Base-by-base conservation (phyloP, 108 stramenopile genomes). In the Schizochytrium sp. region DNA sequence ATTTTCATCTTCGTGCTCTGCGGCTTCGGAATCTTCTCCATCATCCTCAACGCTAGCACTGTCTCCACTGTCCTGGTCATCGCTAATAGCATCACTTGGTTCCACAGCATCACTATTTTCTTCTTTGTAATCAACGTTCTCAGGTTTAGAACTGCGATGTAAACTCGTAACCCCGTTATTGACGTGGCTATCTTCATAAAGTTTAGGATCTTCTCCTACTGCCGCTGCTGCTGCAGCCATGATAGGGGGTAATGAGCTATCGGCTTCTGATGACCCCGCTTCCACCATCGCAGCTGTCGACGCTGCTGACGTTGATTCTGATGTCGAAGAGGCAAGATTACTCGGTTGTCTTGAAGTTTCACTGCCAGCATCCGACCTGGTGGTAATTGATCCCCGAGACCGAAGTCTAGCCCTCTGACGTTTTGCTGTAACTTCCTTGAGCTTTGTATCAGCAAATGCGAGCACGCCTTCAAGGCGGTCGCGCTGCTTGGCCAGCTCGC, bases 391-490 rank as follows among this genome's bases (percentile, higher is more conserved):
- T 0, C 64, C 64, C 5, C 64, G 64, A 7, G 64, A 69, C 64
- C 64, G 64, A 1, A 44, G 10, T 38, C 64, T 38, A 60, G 19
- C 19, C 10, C 64, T 38, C 64, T 12, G 8, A 44, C 64, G 64
- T 44, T 69, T 69, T 8, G 64, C 64, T 0, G 64, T 69, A 44
- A 69, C 64, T 28, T 83, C 50, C 28, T 83, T 83, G 0, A 83
- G 76, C 15, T 49, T 55, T n/a, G 47, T n/a, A 38, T 55, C 53
- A 42, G 76, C 76, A 50, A 83, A 83, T 5, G 47, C 76, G 15
- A 83, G 76, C 45, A 83, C 76, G 76, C 76, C 76, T 40, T 83
- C 76, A 38, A 83, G 76, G 28, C 76, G 76, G 47, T 83, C 76
- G 15, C 53, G 47, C 15, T 55, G 76, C 76, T 83, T 83, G 76